phyloP scores from a whole-genome alignment of 371 early-diverging fungal genomes.

The Syncephalis plumigaleata region DNA sequence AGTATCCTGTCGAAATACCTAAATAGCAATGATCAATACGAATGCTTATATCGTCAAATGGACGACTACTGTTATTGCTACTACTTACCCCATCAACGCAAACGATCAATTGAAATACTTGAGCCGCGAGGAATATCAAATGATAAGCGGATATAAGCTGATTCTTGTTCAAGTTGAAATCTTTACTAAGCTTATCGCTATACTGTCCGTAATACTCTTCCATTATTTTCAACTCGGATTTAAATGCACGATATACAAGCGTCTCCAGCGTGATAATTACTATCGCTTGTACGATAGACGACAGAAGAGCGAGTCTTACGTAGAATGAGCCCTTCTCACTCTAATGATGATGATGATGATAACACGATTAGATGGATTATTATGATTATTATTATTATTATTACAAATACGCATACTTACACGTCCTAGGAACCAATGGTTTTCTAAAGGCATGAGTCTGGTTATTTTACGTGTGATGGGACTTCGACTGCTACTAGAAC shows the following conservation, averaged over 20 bases:
- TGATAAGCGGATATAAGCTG: constrained; percentile 18
- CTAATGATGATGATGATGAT: too few relatives aligned
- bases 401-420: too few relatives aligned
- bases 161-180: constrained; percentile 5
- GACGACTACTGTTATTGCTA: neutral
- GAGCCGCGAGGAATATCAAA: constrained; percentile 18
- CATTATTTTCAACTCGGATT: too few relatives aligned
- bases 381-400: too few relatives aligned
- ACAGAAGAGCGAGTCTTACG: constrained; percentile 10
- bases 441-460: too few relatives aligned
- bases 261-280: constrained; percentile 13
- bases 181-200: constrained; percentile 1
- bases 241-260: too few relatives aligned
- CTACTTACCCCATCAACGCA: constrained; percentile 19
- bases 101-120: constrained; percentile 19
- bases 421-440: too few relatives aligned
- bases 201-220: too few relatives aligned
- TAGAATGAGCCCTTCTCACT: too few relatives aligned
- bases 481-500: too few relatives aligned
- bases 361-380: too few relatives aligned
- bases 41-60: neutral
- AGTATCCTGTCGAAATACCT: constrained; percentile 21
- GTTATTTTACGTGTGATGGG: too few relatives aligned
- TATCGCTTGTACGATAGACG: constrained; percentile 15
- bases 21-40: constrained; percentile 1